These are phyloP conservation scores for Starmerella roubikii DNA, from an alignment of 805 yeast genomes.

Conservation along the genomic window DNA sequence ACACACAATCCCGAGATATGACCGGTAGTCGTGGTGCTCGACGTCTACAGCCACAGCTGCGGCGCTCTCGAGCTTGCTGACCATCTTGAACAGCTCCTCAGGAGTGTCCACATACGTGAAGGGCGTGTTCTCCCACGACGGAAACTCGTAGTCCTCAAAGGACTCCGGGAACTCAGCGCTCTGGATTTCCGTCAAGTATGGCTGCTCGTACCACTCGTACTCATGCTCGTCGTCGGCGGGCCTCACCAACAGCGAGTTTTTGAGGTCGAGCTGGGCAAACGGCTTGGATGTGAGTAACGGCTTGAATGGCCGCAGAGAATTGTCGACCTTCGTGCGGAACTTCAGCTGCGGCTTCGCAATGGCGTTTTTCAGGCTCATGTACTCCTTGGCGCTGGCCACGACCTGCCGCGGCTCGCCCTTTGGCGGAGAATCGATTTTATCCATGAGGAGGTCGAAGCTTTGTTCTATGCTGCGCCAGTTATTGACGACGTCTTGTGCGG, in stretches of 20 bases:
- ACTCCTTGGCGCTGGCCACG: neutral
- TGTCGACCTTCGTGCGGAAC: slow-evolving; percentile 49
- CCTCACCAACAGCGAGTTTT: slow-evolving; percentile 34
- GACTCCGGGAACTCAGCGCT: slow-evolving; percentile 47
- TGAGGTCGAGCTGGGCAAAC: slow-evolving; percentile 43
- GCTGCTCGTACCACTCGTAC: slow-evolving; percentile 55
- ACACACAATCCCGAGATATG: slow-evolving; percentile 82
- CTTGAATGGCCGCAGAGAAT: slow-evolving; percentile 61
- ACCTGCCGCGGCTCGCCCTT: neutral
- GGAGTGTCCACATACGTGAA: slow-evolving; percentile 54
- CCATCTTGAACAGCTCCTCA: slow-evolving; percentile 40
- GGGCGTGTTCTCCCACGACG: slow-evolving; percentile 29
- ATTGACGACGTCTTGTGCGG: slow-evolving; percentile 34
- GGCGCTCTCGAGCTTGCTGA: slow-evolving; percentile 36
- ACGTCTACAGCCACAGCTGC: slow-evolving; percentile 80
- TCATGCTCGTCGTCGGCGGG: slow-evolving; percentile 30
- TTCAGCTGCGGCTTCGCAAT: slow-evolving; percentile 26
- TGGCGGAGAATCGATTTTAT: slow-evolving; percentile 42
- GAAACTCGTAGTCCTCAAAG: slow-evolving; percentile 1
- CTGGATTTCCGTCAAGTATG: slow-evolving; percentile 65
- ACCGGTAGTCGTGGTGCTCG: slow-evolving; percentile 87
- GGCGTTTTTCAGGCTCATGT: slow-evolving; percentile 10
- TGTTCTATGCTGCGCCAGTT: slow-evolving; percentile 53
- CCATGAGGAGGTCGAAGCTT: slow-evolving; percentile 56
- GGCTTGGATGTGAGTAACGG: slow-evolving; percentile 69